Base-by-base conservation (phyloP, 2,329 filamentous ascomycete genomes). In the Calonectria leucothoes region DNA sequence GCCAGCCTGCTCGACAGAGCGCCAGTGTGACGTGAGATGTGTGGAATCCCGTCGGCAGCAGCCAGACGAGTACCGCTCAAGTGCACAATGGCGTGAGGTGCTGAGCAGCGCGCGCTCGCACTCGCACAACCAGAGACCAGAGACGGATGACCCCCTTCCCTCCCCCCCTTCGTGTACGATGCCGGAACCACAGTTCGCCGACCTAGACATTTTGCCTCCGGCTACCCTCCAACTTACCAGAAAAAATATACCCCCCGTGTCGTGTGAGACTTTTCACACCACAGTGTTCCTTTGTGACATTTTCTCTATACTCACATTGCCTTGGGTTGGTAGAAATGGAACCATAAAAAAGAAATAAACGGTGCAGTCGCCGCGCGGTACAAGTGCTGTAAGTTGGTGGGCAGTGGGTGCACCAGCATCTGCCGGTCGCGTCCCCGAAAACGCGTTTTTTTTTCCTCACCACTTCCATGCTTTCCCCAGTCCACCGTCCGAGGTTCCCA, bases 401-500 rank as follows among this genome's bases (percentile, higher is more conserved):
- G 55, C 55, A n/a, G 31, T 59, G 55, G 31, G 55, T n/a, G 55
- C 52, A 15, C 33, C 42, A 45, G 25, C 52, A 69, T 69, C 57
- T 69, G 70, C 70, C 66, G 49, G 59, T 69, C 27, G 39, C 39
- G 57, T 61, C 66, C 52, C n/a, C 65, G 48, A 45, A 42, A 59
- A 39, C 65, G 57, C 31, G 20, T 48, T 66, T 49, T 52, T 37
- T 57, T 70, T 70, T 65, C 33, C 29, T 59, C 45, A 48, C 29
- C 52, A 42, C 52, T 61, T 49, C 51, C 66, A 59, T 37, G 52
- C 66, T 61, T 61, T 57, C 66, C 55, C 66, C 66, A 51, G 66
- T 45, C 52, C 66, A 42, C 55, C 42, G 45, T 63, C 66, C 64
- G 64, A 71, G 64, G 69, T 67, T 55, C 64, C 52, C 52, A 68